A percentile compares a stretch with the other conserved stretches of the same genome.
Evolutionary conservation across 192 early-diverging fungal genomes (phyloP).

Genomic region (Backusella australiensis): DNA sequence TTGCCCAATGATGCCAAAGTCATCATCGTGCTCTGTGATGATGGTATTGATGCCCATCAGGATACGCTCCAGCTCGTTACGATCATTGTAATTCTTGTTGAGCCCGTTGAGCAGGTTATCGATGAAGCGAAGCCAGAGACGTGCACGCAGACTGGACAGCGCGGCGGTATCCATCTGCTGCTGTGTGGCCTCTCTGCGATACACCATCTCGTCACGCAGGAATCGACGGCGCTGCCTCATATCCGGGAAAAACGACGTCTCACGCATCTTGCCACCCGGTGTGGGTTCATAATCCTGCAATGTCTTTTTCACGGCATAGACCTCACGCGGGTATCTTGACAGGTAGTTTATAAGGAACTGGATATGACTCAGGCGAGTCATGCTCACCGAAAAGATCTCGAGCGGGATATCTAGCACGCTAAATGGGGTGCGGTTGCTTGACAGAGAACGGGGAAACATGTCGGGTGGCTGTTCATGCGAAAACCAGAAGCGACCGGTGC

Average conservation of each 20-base stretch:
- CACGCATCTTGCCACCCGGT: constrained; percentile 24
- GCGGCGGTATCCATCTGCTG: constrained; percentile 17
- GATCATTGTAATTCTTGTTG: constrained; percentile 50
- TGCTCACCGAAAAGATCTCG: constrained; percentile 43
- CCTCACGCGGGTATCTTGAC: constrained; percentile 46
- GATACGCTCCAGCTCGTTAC: constrained; percentile 45
- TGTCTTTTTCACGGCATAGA: constrained; percentile 47
- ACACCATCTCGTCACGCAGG: not conserved
- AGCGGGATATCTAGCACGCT: constrained; percentile 39
- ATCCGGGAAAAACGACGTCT: constrained; percentile 38
- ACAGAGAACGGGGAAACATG: constrained; percentile 48
- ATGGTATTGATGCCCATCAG: constrained; percentile 50
- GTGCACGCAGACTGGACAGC: constrained; percentile 47
- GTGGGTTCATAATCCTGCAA: constrained; percentile 43
- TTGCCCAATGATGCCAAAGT: constrained; percentile 52
- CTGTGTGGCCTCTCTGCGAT: constrained; percentile 8
- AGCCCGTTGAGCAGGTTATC: constrained; percentile 47
- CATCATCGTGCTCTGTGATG: constrained; percentile 43
- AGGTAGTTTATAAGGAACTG: constrained; percentile 56
- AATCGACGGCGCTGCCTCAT: constrained; percentile 4
- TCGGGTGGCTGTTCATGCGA: constrained; percentile 37
- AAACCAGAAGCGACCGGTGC: constrained; percentile 57
- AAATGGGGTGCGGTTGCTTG: constrained; percentile 25
- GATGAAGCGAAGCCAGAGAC: constrained; percentile 53
- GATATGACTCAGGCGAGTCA: constrained; percentile 54